Evolutionary conservation across 2,329 filamentous ascomycete species (phyloP), one percentile per base, ranked within the genome.

Genomic region (Aspergillus eucalypticola): DNA sequence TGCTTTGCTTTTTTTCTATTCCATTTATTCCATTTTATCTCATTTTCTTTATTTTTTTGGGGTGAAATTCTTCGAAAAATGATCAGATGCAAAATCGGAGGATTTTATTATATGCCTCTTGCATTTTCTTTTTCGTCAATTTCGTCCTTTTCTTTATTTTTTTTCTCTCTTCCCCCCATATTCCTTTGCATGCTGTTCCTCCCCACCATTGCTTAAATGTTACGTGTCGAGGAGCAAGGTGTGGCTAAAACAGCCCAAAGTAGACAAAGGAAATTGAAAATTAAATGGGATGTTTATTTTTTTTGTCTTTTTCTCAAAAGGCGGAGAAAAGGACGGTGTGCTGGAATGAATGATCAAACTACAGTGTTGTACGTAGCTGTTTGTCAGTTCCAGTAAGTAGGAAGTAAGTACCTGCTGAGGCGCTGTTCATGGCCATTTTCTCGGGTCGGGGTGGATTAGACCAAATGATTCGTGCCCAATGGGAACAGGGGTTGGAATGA

Each of bases 391-490:
- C 5, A 35, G 29, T 41, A 61, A 53, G 59, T 59, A 27, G 50
- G 50, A 5, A 19, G n/a, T 17, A n/a, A 17, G 39, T 49, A 32
- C 46, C 46, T 49, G 46, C 46, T 49, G 25, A 49, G 29, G 27
- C 25, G 25, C 46, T 25, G 44, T 48, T 48, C 44, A 48, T n/a
- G 19, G 29, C n/a, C 50, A 56, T 32, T 27, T 56, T 13, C 39
- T 54, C 44, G 29, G 53, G 51, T 53, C 50, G 39, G 60, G 42
- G 46, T 60, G 56, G 58, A 52, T 56, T 57, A 38, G 39, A 21
- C 46, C 15, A 55, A 51, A 50, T 39, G 51, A 46, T 58, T 59
- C 56, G 49, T 60, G 61, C 59, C 63, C 61, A 63, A 65, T 61
- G 54, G 35, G 46, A 61, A 50, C 51, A 49, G 53, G 55, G 29